Base-by-base conservation (phyloP, 23 red algal species). In the Cyanidium caldarium region DNA sequence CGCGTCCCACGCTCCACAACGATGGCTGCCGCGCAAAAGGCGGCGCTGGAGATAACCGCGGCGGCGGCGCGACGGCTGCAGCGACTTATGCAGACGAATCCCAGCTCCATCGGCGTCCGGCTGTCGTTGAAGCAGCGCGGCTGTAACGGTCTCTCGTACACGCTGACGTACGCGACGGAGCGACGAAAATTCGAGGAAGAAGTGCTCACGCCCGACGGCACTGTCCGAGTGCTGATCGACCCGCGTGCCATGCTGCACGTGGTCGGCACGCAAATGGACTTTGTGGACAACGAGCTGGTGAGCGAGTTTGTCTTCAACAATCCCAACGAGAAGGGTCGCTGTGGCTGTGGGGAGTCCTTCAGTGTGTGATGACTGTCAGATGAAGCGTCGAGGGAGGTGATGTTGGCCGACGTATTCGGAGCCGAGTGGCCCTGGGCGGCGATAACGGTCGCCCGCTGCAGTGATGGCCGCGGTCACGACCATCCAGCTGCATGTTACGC, bases 261-360 rank as follows among this genome's bases (percentile, higher is more conserved):
- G 42, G 78, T 87, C 51, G 90, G 90, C 40, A 95, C 90, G 1
- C 68, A 66, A 41, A 87, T 95, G 90, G 83, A 95, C 68, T 95
- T 69, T 78, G 72, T 87, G 33, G 90, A 95, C 38, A 83, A 65
- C 20, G 84, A 87, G 38, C 46, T 95, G 57, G 84, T 80, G 33
- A 77, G 68, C 26, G 90, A 95, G 68, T 95, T 95, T 76, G 83
- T 95, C 12, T 95, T 95, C 44, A 42, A 75, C 17, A 95, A 95
- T 35, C 90, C 90, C n/a, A 87, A 88, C 40, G 90, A 77, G 5
- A 87, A 61, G 23, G 51, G 51, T 28, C 19, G n/a, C 51, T 61
- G 51, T 28, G 51, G 51, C 23, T 61, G 51, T 28, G 51, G 51
- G 5, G 51, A 61, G 51, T 61, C 51, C 13, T 61, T 61, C 23